Base-by-base conservation (phyloP, 305 asterid species). In the Withania somnifera region DNA sequence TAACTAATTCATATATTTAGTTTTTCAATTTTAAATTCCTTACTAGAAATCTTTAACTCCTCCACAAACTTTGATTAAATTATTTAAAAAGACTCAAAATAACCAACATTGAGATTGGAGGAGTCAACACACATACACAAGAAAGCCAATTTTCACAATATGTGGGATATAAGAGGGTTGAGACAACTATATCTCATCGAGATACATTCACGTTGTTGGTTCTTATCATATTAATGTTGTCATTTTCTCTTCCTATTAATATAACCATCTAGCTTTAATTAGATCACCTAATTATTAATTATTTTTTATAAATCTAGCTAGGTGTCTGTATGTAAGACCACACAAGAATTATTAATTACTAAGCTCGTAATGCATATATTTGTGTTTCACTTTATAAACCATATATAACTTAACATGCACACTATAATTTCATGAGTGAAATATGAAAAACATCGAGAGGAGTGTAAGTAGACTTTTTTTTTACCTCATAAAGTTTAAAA, bases 181-280 rank as follows among this genome's bases (percentile, higher is more conserved):
- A 52, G 87, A 85, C 87, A 85, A 82, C 83, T 47, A 38, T 45
- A 82, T 77, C 83, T 54, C 69, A n/a, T 30, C 7, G 36, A 38
- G 51, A 78, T 42, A 77, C 63, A 24, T 85, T 82, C 81, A 77
- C 83, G 82, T 77, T 81, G 84, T 84, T 84, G 84, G 80, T 81
- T 81, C 77, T 60, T 52, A 76, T 13, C 79, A 64, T 75, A 28
- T 19, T 75, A 32, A 75, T 50, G n/a, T n/a, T 50, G 8, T 32
- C 26, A 32, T 3, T 14, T 30, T 60, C 7, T 61, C n/a, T 28
- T 28, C 2, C 40, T 61, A 6, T 11, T 30, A 26, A 50, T 28
- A 15, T n/a, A 73, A 30, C 38, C 60, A 73, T 17, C 0, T 15
- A 24, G 20, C 58, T 61, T 11, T 22, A 50, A 75, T 75, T 75